phyloP scores from a whole-genome alignment of 768 basidiomycete species.

The Suillus variegatus region DNA sequence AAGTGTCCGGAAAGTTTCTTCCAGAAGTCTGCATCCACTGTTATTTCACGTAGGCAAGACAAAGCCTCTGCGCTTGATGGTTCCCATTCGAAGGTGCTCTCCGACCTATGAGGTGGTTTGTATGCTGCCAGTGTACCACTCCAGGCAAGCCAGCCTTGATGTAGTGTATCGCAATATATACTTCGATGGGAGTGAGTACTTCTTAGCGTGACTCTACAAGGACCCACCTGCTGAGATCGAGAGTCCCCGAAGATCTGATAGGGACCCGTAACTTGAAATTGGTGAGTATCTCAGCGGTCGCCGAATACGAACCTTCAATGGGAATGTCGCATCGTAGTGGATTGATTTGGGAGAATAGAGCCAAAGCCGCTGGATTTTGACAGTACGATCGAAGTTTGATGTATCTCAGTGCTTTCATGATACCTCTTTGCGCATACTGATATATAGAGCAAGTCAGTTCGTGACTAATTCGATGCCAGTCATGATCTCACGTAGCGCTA shows the following conservation, averaged over 20 bases:
- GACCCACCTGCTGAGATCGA: conserved; percentile 1
- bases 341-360: conserved; percentile 62
- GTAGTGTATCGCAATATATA: conserved; percentile 54
- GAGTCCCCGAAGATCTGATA: conserved; percentile 4
- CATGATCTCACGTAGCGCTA: conserved; percentile 58
- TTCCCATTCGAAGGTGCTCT: conserved; percentile 66
- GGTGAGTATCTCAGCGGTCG: conserved; percentile 56
- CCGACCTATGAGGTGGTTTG: conserved; percentile 44
- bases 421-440: conserved; percentile 70
- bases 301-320: conserved; percentile 50
- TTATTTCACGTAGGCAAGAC: conserved; percentile 49
- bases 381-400: conserved; percentile 82
- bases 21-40: conserved; percentile 60
- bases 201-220: background rate
- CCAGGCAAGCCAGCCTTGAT: conserved; percentile 75
- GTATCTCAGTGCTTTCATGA: conserved; percentile 76
- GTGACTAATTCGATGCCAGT: background rate
- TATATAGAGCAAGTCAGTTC: conserved; percentile 4
- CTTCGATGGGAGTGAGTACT: conserved; percentile 31
- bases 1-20: conserved; percentile 66
- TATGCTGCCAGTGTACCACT: conserved; percentile 45
- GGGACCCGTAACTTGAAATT: conserved; percentile 50
- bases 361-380: conserved; percentile 54
- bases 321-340: conserved; percentile 59
- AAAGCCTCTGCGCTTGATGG: conserved; percentile 50